Evolutionary conservation across 2,329 filamentous ascomycete genomes (phyloP), one percentile per base, ranked within the genome.

Genomic region (Chalaropsis ovoidea): DNA sequence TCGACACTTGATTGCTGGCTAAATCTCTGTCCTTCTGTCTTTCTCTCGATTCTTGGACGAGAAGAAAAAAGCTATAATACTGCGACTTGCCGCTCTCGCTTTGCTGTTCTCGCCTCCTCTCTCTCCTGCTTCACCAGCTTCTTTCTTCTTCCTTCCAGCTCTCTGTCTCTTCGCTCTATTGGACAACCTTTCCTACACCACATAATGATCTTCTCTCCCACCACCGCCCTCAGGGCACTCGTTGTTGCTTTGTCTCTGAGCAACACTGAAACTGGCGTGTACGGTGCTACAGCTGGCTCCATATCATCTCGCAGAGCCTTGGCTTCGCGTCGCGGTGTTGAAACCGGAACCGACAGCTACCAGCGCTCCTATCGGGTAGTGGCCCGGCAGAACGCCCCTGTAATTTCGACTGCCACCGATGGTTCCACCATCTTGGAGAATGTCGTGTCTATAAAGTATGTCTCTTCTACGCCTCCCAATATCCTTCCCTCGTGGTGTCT

Each of bases 401-500:
- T 76, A 6, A 68, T 79, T 19, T 75, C 76, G 4, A 67, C 69
- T 27, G 81, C 81, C 1, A 78, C 78, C 0, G 81, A 84, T 71
- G 81, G 81, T 3, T 81, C 79, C 2, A 80, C 73, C 47, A 83
- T 83, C 45, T 71, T 85, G 27, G 81, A 85, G 70, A 78, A 77
- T 65, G 83, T 79, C 1, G 80, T 78, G 3, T 76, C 74, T 10
- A 78, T 84, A 67, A 83, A 83, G 78, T 81, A 76, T 69, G 74
- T 69, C 24, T 15, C 5, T 52, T 24, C 2, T 13, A 27, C 0
- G 13, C 5, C 17, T 3, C 27, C 39, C 13, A 35, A 41, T 62
- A n/a, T 5, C 17, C 11, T 45, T 19, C 2, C 15, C 5, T 41
- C 60, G 15, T 19, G 13, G 27, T 17, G 24, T 52, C 10, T 65